Evolutionary conservation across 2,329 filamentous ascomycete species (phyloP).

Genomic region (Tolypocladium nubicola): DNA sequence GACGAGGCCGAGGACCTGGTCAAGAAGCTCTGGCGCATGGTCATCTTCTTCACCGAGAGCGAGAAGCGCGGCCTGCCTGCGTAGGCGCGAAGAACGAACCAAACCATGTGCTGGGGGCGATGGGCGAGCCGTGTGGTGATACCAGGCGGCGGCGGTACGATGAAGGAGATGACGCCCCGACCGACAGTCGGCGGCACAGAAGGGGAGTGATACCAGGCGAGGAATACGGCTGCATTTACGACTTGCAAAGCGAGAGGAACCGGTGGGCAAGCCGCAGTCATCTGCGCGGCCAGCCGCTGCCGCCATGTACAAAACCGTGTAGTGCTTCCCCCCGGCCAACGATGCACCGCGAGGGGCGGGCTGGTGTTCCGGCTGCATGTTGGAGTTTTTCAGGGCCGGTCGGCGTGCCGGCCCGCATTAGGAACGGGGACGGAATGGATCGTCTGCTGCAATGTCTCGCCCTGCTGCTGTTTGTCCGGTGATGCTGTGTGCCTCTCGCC

Average conservation of each 20-base stretch:
- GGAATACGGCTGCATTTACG: not conserved
- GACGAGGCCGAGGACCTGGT: slow-evolving; percentile 91
- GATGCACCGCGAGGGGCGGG: not conserved
- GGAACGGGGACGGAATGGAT: not conserved
- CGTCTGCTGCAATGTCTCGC: not conserved
- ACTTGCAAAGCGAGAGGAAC: not conserved
- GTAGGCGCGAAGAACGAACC: not conserved
- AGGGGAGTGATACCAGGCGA: not conserved
- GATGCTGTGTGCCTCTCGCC: too few relatives aligned
- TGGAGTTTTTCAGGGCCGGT: not conserved
- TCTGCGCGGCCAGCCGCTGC: not conserved
- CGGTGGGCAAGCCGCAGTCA: not conserved
- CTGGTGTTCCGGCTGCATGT: slow-evolving; percentile 2
- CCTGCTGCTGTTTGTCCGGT: too few relatives aligned
- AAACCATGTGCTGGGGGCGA: not conserved
- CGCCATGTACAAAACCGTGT: not conserved
- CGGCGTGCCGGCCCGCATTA: not conserved
- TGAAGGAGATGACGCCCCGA: not conserved
- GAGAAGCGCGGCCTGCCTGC: slow-evolving; percentile 75
- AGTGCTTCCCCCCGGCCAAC: not conserved
- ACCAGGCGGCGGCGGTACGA: not conserved
- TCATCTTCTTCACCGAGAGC: slow-evolving; percentile 93
- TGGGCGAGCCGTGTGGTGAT: not conserved
- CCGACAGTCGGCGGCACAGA: not conserved
- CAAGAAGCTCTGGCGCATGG: slow-evolving; percentile 96